phyloP scores from a whole-genome alignment of 768 basidiomycete species.

The Podaxis sp. region DNA sequence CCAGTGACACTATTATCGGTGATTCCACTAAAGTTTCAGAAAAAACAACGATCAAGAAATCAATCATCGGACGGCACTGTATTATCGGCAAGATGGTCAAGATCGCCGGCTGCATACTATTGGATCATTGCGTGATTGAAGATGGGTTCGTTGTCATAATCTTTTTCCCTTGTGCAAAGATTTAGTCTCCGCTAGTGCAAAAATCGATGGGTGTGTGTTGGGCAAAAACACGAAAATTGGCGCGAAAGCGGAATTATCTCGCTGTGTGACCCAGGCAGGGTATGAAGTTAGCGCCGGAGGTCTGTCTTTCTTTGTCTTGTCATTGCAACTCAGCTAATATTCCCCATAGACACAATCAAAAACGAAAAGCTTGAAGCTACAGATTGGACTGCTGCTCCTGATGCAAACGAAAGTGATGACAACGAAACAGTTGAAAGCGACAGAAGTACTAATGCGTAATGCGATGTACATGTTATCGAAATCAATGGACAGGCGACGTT shows the following conservation, averaged over 20 bases:
- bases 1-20: constrained; percentile 78
- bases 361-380: constrained; percentile 40
- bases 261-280: constrained; percentile 75
- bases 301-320: constrained; percentile 25
- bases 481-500: not conserved
- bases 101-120: constrained; percentile 76
- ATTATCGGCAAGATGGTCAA: constrained; percentile 83
- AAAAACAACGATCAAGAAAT: constrained; percentile 76
- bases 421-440: constrained; percentile 6
- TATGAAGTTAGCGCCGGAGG: constrained; percentile 71
- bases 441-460: not conserved
- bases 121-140: constrained; percentile 87
- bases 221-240: constrained; percentile 76
- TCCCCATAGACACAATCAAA: constrained; percentile 46
- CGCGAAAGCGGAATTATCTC: constrained; percentile 61
- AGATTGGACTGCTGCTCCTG: constrained; percentile 35
- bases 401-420: constrained; percentile 17
- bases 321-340: not conserved
- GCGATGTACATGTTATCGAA: not conserved
- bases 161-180: not conserved
- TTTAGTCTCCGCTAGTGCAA: constrained; percentile 47
- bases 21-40: constrained; percentile 83
- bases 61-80: constrained; percentile 80
- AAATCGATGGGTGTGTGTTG: constrained; percentile 74
- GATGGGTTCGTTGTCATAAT: constrained; percentile 63